Conservation (phyloP, 2,329 filamentous ascomycete genomes). For the Lecanicillium sp. region DNA sequence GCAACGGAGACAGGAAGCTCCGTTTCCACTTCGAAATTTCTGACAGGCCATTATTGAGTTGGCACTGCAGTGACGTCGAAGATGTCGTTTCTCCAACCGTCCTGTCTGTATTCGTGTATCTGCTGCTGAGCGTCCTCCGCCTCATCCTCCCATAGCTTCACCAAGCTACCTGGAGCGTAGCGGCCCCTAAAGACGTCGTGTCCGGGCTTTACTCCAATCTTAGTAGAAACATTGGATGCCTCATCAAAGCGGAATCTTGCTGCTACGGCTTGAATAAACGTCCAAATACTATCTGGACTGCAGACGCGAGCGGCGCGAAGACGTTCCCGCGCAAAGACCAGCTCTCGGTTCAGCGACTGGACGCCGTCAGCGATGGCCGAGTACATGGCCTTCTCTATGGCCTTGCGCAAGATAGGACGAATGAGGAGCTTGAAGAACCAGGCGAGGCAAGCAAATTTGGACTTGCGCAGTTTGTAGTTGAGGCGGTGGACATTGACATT, state of each 20-base stretch:
- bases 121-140: conserved; percentile 62
- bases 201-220: conserved; percentile 60
- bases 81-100: conserved; percentile 80
- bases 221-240: conserved; percentile 69
- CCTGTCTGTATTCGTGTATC: conserved; percentile 65
- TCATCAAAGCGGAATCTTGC: conserved; percentile 65
- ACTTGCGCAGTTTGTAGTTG: conserved; percentile 68
- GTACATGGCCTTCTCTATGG: conserved; percentile 73
- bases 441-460: conserved; percentile 68
- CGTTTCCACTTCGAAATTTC: no score
- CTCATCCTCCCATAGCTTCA: conserved; percentile 85
- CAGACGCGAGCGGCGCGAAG: conserved; percentile 80
- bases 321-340: conserved; percentile 80
- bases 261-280: conserved; percentile 77
- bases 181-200: conserved; percentile 67
- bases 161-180: conserved; percentile 83
- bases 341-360: conserved; percentile 72
- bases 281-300: conserved; percentile 69
- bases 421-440: conserved; percentile 83
- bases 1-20: no score
- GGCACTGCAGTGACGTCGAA: conserved; percentile 45
- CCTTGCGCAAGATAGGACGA: conserved; percentile 70
- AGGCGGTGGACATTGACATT: conserved; percentile 82
- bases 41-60: no score
- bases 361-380: conserved; percentile 63